Conservation (phyloP, 176 grass and related monocot genomes). For the Themeda triandra region DNA sequence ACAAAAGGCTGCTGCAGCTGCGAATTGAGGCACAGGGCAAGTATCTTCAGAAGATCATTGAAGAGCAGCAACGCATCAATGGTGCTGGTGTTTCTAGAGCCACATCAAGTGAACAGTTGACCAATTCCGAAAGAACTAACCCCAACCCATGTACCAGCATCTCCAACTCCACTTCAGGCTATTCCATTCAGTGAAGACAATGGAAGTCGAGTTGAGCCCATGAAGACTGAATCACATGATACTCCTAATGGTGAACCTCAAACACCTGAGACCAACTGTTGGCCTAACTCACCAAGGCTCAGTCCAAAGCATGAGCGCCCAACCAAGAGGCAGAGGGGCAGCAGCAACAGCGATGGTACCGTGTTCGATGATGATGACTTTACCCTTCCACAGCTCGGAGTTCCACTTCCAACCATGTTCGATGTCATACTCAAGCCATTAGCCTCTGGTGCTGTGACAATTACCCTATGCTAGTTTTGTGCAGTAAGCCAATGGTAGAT, state of each 20-base stretch:
- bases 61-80: slow-evolving; percentile 66
- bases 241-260: slow-evolving; percentile 43
- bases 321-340: slow-evolving; percentile 24
- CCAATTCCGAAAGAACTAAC: not conserved
- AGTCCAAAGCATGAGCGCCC: slow-evolving; percentile 47
- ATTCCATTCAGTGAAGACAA: slow-evolving; percentile 18
- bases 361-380: slow-evolving; percentile 22
- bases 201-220: slow-evolving; percentile 4
- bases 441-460: not conserved
- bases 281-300: slow-evolving; percentile 22
- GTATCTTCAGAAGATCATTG: slow-evolving; percentile 97
- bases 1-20: slow-evolving; percentile 90
- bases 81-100: slow-evolving; percentile 6
- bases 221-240: slow-evolving; percentile 42
- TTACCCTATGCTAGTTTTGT: not conserved
- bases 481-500: not conserved
- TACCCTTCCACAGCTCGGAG: slow-evolving; percentile 48
- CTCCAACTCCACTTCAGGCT: slow-evolving; percentile 22
- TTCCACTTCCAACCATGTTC: slow-evolving; percentile 50
- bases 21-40: slow-evolving; percentile 96
- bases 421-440: slow-evolving; percentile 25
- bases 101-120: slow-evolving; percentile 19
- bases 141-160: slow-evolving; percentile 54
- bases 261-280: slow-evolving; percentile 62
- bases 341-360: not conserved